These are phyloP conservation scores for Chrysanthemum makinoi DNA, from an alignment of 129 eudicot species.

Conservation along the genomic window DNA sequence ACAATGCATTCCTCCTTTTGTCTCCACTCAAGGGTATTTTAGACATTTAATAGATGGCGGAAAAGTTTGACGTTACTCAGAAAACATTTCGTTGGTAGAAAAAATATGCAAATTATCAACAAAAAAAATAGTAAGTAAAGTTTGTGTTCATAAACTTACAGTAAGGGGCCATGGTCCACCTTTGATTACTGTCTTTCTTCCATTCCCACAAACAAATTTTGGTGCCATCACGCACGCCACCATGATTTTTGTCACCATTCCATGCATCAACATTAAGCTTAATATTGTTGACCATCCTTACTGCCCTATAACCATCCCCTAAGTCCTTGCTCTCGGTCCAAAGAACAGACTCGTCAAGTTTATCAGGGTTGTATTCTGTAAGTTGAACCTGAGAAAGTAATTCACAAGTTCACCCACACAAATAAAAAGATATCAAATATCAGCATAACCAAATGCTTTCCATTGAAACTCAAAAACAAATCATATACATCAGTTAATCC, in stretches of 20 bases:
- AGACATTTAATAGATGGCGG: not conserved
- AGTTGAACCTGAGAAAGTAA: slow-evolving; percentile 52
- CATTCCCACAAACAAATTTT: slow-evolving; percentile 57
- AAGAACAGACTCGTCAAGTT: slow-evolving; percentile 59
- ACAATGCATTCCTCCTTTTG: not conserved
- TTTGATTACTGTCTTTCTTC: slow-evolving; percentile 67
- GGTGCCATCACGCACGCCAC: slow-evolving; percentile 68
- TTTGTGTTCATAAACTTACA: slow-evolving; percentile 39
- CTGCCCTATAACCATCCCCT: slow-evolving; percentile 38
- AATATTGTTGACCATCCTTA: slow-evolving; percentile 70
- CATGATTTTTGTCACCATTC: slow-evolving; percentile 32
- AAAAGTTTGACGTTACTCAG: not conserved
- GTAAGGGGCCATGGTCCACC: slow-evolving; percentile 56
- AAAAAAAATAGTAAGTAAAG: not conserved
- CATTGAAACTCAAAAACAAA: not conserved
- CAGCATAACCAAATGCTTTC: not conserved
- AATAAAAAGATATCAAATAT: not conserved
- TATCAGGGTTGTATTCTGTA: slow-evolving; percentile 51
- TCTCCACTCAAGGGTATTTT: not conserved
- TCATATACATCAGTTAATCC: not conserved
- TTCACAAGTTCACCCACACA: too few species aligned
- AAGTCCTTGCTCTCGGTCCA: slow-evolving; percentile 52
- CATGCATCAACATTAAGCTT: slow-evolving; percentile 60
- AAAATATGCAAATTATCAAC: not conserved
- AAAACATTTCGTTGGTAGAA: not conserved